Base-by-base conservation (phyloP, 257 asterid genomes). In the Schizonepeta tenuifolia region DNA sequence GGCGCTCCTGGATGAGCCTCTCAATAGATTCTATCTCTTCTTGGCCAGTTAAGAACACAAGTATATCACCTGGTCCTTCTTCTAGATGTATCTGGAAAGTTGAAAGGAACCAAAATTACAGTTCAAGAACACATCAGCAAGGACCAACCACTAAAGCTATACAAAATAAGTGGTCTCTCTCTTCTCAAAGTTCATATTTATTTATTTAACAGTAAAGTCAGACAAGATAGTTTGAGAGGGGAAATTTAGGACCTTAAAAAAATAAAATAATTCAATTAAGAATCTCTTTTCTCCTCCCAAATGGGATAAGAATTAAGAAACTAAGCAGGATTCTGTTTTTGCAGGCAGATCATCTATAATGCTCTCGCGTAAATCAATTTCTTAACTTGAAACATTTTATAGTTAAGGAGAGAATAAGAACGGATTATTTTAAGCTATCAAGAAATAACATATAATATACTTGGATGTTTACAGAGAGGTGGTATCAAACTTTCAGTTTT, bases 21-120 rank as follows among this genome's bases (percentile, higher is more conserved):
- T 91, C 89, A 58, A 89, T 85, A 57, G 97, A 91, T 87, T 94
- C 99, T 75, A 94, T 94, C 83, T 94, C 99, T 79, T 94, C 99
- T 82, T 94, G 99, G 72, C 99, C 98, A 73, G 98, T 91, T 82
- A 93, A 84, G 80, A 93, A 93, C 76, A 93, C 98, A 70, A 93
- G 97, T 78, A 93, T 75, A 82, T 93, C 98, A 50, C 98, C 98
- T 35, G 93, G 90, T 24, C 86, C 87, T 78, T 93, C 96, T 72
- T 89, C 97, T 67, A 89, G 78, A 83, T 93, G 98, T 75, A 93
- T 91, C 97, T 91, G 74, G 65, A 65, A 84, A 65, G 82, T 65
- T 60, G 79, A 65, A 70, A 24, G 43, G 11, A 60, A 59, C 1
- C 13, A 63, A 13, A 36, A 66, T 63, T 36, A 60, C 44, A 56